A percentile compares a stretch with the other conserved stretches of the same genome.
phyloP scores from a whole-genome alignment of 257 asterid species.

The Misopates orontium region DNA sequence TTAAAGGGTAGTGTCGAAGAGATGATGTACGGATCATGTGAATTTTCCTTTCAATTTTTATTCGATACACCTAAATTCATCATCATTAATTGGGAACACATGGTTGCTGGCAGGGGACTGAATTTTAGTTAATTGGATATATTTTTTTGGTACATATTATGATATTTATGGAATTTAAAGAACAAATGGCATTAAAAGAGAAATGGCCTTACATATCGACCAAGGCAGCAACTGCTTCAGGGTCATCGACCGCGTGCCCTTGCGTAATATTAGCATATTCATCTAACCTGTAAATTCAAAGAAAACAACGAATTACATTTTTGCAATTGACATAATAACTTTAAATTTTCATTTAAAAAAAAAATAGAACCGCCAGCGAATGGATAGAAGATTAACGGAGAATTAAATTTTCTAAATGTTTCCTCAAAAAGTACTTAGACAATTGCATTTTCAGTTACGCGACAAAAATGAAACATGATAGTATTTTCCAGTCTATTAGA shows the following conservation, averaged over 20 bases:
- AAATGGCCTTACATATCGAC: conserved; percentile 58
- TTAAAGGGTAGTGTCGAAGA: not conserved
- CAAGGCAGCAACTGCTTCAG: conserved; percentile 59
- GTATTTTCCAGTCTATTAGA: too few relatives aligned
- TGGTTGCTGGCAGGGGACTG: conserved; percentile 1
- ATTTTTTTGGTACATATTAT: too few relatives aligned
- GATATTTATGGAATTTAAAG: not conserved
- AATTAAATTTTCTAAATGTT: too few relatives aligned
- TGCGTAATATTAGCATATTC: conserved; percentile 35
- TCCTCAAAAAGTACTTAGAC: too few relatives aligned
- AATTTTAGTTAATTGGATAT: not conserved
- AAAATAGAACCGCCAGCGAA: too few relatives aligned
- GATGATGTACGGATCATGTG: conserved; percentile 19
- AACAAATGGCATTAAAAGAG: not conserved
- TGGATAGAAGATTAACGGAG: too few relatives aligned
- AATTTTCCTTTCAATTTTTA: not conserved
- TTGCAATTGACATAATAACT: too few relatives aligned
- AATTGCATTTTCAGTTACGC: too few relatives aligned
- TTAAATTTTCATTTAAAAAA: too few relatives aligned
- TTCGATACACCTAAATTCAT: conserved; percentile 6
- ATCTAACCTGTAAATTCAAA: conserved; percentile 35
- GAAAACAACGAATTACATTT: not conserved
- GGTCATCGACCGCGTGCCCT: conserved; percentile 58
- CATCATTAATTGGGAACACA: conserved; percentile 22
- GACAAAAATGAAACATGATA: too few relatives aligned